These are phyloP conservation scores for Gleditsia sinensis DNA, from an alignment of 306 rosid species.

Conservation along the genomic window DNA sequence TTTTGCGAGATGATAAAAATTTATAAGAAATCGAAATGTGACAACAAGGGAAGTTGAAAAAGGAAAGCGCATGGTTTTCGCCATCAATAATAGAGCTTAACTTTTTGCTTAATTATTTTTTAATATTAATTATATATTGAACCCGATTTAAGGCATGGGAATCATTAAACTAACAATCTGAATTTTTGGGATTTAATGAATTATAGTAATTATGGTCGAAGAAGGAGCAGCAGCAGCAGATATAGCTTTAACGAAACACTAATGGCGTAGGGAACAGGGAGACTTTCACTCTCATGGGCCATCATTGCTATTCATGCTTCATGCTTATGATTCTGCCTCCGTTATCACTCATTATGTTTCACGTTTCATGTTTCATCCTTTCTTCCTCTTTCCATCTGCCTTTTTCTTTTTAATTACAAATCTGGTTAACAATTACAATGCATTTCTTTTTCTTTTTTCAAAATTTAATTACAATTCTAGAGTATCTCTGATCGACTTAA, in stretches of 20 bases:
- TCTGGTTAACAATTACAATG: no score
- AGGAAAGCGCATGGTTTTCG: constrained; percentile 28
- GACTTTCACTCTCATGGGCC: constrained; percentile 14
- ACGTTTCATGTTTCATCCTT: constrained; percentile 27
- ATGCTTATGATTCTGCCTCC: constrained; percentile 45
- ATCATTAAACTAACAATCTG: background rate
- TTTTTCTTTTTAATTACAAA: background rate
- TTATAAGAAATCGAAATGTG: no score
- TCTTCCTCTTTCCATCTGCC: background rate
- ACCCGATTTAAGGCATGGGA: background rate
- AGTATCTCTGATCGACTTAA: constrained; percentile 2
- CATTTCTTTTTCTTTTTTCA: no score
- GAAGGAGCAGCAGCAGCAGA: background rate
- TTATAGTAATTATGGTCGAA: background rate
- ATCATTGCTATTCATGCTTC: constrained; percentile 35
- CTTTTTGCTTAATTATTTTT: background rate
- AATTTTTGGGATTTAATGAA: constrained; percentile 13
- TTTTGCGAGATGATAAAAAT: no score
- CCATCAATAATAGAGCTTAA: constrained; percentile 2
- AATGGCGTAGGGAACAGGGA: background rate
- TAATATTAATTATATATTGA: background rate
- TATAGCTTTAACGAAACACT: constrained; percentile 13
- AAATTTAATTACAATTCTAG: no score
- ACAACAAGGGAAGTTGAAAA: background rate
- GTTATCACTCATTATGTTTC: constrained; percentile 29